Base-by-base conservation (phyloP, 495 filamentous ascomycete species). In the Podospora fimiseda region DNA sequence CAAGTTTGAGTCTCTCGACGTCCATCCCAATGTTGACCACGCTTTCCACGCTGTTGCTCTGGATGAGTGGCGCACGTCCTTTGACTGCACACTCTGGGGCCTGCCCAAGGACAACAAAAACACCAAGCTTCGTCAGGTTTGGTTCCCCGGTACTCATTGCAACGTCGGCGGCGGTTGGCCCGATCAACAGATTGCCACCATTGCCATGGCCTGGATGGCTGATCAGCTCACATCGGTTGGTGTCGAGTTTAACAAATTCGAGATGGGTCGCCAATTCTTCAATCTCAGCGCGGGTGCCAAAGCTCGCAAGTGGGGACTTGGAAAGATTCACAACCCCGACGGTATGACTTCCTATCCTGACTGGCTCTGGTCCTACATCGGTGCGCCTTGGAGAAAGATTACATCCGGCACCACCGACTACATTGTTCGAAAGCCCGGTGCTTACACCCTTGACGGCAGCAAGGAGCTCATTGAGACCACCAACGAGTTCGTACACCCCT, bases 1-100 rank as follows among this genome's bases (percentile, higher is more conserved):
- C 53, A 58, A 59, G 15, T 80, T 81, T 63, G 72, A 78, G 61
- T 73, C 80, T 61, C 79, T 75, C 13, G 65, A 70, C 13, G 61
- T 81, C 0, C 63, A 68, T 14, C 65, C 71, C 46, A 60, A 59
- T 45, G 73, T 84, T 14, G 76, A 82, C 51, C 72, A 83, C 57
- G 83, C 82, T 14, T 85, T 85, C 57, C 82, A 86, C 59, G 82
- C 83, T 4, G 63, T 86, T 6, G 83, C 82, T 1, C 71, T 86
- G 2, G 82, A 86, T 48, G 83, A 86, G 64, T 65, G 74, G 38
- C 78, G 83, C 7, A 64, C 64, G 9, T 70, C 79, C 0, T 85
- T 83, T 55, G 68, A 76, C 0, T 83, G 83, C 8, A 74, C 80
- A 5, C 56, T 86, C 3, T 85, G 82, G 82, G 65, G 27, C n/a